Base-by-base conservation (phyloP, 2,329 filamentous ascomycete species). In the Epichloe hybrida region DNA sequence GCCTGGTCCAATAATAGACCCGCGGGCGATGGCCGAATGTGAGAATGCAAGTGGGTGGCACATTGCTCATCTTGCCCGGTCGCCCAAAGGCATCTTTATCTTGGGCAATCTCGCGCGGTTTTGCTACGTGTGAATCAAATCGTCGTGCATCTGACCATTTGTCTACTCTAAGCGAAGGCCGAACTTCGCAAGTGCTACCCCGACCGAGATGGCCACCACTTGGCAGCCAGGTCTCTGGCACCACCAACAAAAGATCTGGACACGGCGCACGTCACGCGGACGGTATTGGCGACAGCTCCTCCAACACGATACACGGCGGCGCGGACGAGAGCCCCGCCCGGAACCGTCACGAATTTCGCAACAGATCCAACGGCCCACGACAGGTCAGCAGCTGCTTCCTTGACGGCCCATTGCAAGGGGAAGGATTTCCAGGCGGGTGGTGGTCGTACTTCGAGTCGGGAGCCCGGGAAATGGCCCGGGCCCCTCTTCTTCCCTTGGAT, bases 401-500 rank as follows among this genome's bases (percentile, higher is more conserved):
- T 45, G 9, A 58, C 42, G 42, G 48, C 60, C 59, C 59, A 61
- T 8, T 53, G 36, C 20, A 61, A 15, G 0, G 59, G 61, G 0
- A 58, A 62, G 3, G 61, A 59, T 11, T 52, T 57, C 2, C 44
- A 39, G 34, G 46, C 50, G 7, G 53, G 55, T 21, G 51, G 55
- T 37, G 61, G 55, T 35, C 42, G 54, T 1, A 63, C 36, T 23
- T 55, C 59, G n/a, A 58, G 54, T 12, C 53, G 49, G 5, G 60
- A 63, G 0, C 61, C 61, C 1, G 61, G 60, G 20, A 63, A 63
- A 6, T 56, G 50, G 0, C 53, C 60, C 1, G 58, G 59, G 6
- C 61, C 58, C 13, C 56, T 60, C 31, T 55, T 52, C 46, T 58
- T 61, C 1, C 54, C 58, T 36, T 53, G 54, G 1, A 58, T 50